Conservation (phyloP, 2,329 filamentous ascomycete species). For the Hymenoscyphus albidus region DNA sequence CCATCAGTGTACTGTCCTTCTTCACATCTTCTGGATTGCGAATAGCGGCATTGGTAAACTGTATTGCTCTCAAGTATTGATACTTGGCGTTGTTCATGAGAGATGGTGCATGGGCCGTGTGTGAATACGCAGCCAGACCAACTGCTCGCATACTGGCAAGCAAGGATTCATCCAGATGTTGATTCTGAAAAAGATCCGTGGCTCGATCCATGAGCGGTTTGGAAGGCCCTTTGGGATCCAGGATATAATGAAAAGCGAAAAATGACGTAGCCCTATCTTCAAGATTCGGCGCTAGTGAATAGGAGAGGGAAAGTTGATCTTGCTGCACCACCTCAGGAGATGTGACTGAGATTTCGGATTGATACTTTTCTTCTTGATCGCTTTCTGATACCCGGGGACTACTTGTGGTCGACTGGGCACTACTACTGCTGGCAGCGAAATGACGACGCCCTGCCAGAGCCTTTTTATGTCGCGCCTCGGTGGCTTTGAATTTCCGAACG, state of each 20-base stretch:
- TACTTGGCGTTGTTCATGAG: slow-evolving; percentile 47
- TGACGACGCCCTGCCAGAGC: neutral
- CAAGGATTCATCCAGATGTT: slow-evolving; percentile 43
- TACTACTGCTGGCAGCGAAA: neutral
- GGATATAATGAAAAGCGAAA: slow-evolving; percentile 32
- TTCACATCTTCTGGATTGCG: slow-evolving; percentile 42
- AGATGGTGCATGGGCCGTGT: slow-evolving; percentile 34
- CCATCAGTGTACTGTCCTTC: slow-evolving; percentile 53
- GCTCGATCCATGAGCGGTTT: slow-evolving; percentile 52
- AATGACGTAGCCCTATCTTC: slow-evolving; percentile 29
- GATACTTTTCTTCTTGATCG: neutral
- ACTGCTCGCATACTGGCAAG: slow-evolving; percentile 51
- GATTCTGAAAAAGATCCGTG: slow-evolving; percentile 45
- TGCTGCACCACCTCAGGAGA: slow-evolving; percentile 29
- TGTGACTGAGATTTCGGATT: neutral
- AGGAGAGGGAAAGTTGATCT: slow-evolving; percentile 32
- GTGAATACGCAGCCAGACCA: slow-evolving; percentile 49
- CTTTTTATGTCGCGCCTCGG: slow-evolving; percentile 24
- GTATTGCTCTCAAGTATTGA: slow-evolving; percentile 49
- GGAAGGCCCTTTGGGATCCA: slow-evolving; percentile 38
- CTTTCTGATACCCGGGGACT: neutral
- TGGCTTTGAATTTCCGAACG: slow-evolving; percentile 43
- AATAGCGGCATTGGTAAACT: slow-evolving; percentile 49
- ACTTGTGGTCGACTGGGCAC: neutral
- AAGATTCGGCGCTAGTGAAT: slow-evolving; percentile 32